Evolutionary conservation across 2,329 filamentous ascomycete genomes (phyloP).

Genomic region (Plenodomus biglobosus): DNA sequence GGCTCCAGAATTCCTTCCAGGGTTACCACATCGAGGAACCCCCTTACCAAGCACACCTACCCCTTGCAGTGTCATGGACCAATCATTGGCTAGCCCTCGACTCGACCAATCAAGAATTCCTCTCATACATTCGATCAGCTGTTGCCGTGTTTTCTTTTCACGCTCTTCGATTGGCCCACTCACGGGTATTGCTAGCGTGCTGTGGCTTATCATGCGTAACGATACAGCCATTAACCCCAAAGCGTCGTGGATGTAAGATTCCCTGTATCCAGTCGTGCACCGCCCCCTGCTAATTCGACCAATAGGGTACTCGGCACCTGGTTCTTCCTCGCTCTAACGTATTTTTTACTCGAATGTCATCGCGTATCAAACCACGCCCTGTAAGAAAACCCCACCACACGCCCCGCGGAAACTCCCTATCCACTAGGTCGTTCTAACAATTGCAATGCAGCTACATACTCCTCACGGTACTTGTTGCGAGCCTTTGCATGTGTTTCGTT

Average conservation of each 20-base stretch:
- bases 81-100: no score
- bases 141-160: not conserved
- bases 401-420: no score
- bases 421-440: conserved; percentile 1
- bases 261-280: no score
- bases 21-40: no score
- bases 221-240: conserved; percentile 16
- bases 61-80: no score
- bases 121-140: not conserved
- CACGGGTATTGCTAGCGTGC: conserved; percentile 23
- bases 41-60: no score
- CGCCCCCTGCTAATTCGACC: not conserved
- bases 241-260: conserved; percentile 23
- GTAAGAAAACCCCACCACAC: conserved; percentile 9
- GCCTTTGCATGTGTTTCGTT: conserved; percentile 18
- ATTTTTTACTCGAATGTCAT: conserved; percentile 13
- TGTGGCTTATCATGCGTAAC: conserved; percentile 27
- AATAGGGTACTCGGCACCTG: conserved; percentile 16
- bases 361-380: conserved; percentile 10
- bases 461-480: conserved; percentile 6
- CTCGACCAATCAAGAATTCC: no score
- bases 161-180: conserved; percentile 9
- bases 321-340: conserved; percentile 11
- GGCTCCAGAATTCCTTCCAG: no score
- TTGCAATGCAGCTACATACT: conserved; percentile 12